Evolutionary conservation across 2,329 filamentous ascomycete species (phyloP).

Genomic region (Nigrospora sphaerica): DNA sequence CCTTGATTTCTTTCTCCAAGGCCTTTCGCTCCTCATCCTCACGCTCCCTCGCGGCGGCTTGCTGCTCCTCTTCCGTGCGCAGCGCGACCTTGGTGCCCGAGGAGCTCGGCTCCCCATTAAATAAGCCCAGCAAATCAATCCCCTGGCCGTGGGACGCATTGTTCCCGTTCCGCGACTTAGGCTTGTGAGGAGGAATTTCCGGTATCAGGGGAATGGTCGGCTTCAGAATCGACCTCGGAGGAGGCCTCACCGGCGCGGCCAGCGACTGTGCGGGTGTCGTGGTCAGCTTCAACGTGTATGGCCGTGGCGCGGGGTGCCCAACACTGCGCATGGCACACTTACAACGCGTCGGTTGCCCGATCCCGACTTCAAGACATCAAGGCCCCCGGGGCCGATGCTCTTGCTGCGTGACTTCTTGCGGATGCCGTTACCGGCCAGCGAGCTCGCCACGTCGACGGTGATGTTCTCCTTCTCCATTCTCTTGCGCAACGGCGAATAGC

Average conservation of each 20-base stretch:
- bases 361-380: conserved; percentile 72
- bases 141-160: no score
- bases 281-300: no score
- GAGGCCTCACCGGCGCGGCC: conserved; percentile 41
- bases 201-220: conserved; percentile 62
- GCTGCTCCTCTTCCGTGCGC: conserved; percentile 63
- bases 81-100: conserved; percentile 54
- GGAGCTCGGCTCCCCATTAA: conserved; percentile 24
- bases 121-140: conserved; percentile 24
- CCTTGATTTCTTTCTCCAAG: conserved; percentile 53
- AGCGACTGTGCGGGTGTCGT: conserved; percentile 37
- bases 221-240: conserved; percentile 70
- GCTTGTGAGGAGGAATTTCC: conserved; percentile 62
- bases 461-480: conserved; percentile 71
- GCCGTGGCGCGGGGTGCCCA: neutral
- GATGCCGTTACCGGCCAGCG: conserved; percentile 35
- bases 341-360: conserved; percentile 77
- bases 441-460: conserved; percentile 56
- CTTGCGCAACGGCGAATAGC: conserved; percentile 46
- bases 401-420: conserved; percentile 80
- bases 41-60: conserved; percentile 60
- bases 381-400: conserved; percentile 86
- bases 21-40: conserved; percentile 58
- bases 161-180: conserved; percentile 44
- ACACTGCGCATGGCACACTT: conserved; percentile 18